Evolutionary conservation across 768 basidiomycete species (phyloP).

Genomic region (Suillus subluteus): DNA sequence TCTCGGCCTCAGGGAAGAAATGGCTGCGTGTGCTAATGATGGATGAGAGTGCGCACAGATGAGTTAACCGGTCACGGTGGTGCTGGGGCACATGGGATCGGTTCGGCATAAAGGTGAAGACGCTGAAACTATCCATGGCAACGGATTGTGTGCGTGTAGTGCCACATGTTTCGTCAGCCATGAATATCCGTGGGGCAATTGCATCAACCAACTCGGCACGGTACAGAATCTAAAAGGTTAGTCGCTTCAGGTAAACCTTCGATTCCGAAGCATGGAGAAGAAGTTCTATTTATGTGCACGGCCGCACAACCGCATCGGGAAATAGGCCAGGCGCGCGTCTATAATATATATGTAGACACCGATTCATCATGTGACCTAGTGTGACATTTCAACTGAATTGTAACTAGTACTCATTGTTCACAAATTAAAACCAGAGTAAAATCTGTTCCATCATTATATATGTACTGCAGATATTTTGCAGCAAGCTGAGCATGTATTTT

Average conservation of each 20-base stretch:
- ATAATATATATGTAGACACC: no score
- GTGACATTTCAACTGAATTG: no score
- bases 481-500: no score
- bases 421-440: no score
- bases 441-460: no score
- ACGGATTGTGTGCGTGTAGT: not conserved
- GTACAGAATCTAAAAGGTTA: not conserved
- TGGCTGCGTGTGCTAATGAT: not conserved
- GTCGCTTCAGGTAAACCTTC: not conserved
- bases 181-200: not conserved
- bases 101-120: not conserved
- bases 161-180: not conserved
- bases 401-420: no score
- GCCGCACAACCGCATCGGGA: conserved; percentile 2
- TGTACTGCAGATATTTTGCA: no score
- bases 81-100: not conserved
- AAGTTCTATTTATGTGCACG: not conserved
- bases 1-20: not conserved
- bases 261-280: not conserved
- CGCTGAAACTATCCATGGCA: not conserved
- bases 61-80: not conserved
- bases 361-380: no score
- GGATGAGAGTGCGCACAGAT: not conserved
- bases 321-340: not conserved
- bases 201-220: not conserved